These are phyloP conservation scores for Vitis rupestris DNA, from an alignment of 164 flowering plant genomes.

Conservation along the genomic window DNA sequence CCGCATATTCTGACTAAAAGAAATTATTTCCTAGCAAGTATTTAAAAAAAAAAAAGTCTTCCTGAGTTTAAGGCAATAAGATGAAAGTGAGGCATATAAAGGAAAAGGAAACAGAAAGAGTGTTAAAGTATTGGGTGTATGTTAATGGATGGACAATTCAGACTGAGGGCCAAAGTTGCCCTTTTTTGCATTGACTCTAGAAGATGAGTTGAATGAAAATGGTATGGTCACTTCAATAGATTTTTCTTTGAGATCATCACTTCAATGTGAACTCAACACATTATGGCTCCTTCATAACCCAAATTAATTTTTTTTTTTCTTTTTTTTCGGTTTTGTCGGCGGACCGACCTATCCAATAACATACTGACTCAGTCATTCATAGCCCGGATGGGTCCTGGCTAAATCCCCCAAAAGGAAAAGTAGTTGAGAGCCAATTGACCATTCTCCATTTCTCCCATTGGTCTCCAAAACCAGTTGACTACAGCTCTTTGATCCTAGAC, in stretches of 20 bases:
- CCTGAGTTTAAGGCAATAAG: background rate
- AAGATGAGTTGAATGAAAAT: constrained; percentile 12
- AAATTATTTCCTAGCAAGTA: too few species aligned
- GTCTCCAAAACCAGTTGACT: too few species aligned
- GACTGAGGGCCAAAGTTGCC: constrained; percentile 17
- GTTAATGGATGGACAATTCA: background rate
- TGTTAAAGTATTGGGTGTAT: background rate
- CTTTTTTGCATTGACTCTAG: constrained; percentile 32
- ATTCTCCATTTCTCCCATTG: too few species aligned
- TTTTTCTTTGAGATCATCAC: background rate
- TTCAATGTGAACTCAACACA: too few species aligned
- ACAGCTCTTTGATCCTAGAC: constrained; percentile 1
- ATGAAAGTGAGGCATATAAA: constrained; percentile 3
- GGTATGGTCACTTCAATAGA: constrained; percentile 11
- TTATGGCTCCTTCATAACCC: too few species aligned
- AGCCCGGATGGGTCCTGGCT: constrained; percentile 7
- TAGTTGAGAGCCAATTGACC: too few species aligned
- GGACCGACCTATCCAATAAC: background rate
- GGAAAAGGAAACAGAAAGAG: constrained; percentile 2
- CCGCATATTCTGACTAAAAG: too few species aligned
- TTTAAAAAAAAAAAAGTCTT: too few species aligned
- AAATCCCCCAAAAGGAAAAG: background rate
- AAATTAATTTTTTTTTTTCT: background rate
- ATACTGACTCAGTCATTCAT: too few species aligned
- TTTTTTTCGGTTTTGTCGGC: constrained; percentile 1